These are phyloP conservation scores for Malus orientalis DNA, from an alignment of 306 rosid genomes.

Conservation along the genomic window DNA sequence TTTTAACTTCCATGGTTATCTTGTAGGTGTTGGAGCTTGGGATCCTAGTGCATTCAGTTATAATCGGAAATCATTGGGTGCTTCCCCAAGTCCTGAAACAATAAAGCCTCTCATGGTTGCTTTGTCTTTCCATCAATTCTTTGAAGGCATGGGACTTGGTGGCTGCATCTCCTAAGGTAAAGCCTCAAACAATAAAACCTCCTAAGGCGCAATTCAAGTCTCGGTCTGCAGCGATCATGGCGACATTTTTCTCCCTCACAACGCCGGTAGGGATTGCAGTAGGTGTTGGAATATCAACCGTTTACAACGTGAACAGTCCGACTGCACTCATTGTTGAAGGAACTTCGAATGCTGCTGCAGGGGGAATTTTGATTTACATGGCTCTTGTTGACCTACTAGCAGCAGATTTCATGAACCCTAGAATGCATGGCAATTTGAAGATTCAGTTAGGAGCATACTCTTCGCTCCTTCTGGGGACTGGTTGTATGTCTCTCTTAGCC, in stretches of 20 bases:
- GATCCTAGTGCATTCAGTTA: conserved; percentile 78
- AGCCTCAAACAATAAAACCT: too few relatives aligned
- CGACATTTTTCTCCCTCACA: conserved; percentile 53
- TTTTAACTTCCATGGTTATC: too few relatives aligned
- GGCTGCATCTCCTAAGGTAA: conserved; percentile 75
- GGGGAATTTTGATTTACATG: conserved; percentile 73
- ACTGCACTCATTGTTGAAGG: conserved; percentile 51
- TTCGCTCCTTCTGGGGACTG: conserved; percentile 64
- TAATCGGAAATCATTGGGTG: conserved; percentile 66
- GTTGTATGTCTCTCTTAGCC: conserved; percentile 57
- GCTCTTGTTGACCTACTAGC: conserved; percentile 64
- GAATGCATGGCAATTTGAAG: conserved; percentile 37
- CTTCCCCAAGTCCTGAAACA: conserved; percentile 38
- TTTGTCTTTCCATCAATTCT: conserved; percentile 80
- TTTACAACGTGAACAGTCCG: conserved; percentile 37
- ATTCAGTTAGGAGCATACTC: conserved; percentile 44
- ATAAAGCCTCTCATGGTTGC: conserved; percentile 64
- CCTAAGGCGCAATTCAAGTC: conserved; percentile 47
- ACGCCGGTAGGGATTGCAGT: conserved; percentile 62
- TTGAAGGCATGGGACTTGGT: conserved; percentile 90
- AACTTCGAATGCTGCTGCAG: conserved; percentile 47
- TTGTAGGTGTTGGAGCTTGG: too few relatives aligned
- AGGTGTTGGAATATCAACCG: conserved; percentile 46
- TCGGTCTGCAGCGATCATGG: conserved; percentile 44
- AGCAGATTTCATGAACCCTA: conserved; percentile 66